A percentile compares a stretch with the other conserved stretches of the same genome.
Evolutionary conservation across 2,329 filamentous ascomycete species (phyloP).

Genomic region (Alternaria brassicae): DNA sequence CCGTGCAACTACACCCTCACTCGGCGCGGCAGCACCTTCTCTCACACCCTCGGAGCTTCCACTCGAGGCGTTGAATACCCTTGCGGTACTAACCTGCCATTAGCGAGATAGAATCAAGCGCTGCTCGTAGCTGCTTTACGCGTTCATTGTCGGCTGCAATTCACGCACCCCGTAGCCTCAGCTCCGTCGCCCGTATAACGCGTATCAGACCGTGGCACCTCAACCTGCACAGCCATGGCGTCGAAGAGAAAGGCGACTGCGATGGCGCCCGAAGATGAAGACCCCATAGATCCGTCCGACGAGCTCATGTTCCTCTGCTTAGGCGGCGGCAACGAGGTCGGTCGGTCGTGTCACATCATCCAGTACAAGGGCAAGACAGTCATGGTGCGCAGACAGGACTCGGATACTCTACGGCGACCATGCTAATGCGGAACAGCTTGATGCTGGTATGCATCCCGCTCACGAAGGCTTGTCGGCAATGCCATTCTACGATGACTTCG

Average conservation of each 20-base stretch:
- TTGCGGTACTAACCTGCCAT: constrained; percentile 6
- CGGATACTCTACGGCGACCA: not conserved
- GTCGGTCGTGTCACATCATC: constrained; percentile 94
- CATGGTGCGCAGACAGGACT: constrained; percentile 70
- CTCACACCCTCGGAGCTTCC: not conserved
- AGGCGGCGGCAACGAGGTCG: constrained; percentile 96
- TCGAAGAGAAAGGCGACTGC: constrained; percentile 87
- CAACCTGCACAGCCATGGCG: constrained; percentile 69
- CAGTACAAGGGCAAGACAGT: constrained; percentile 99
- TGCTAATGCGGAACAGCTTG: constrained; percentile 68
- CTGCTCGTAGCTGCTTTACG: constrained; percentile 3
- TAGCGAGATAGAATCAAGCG: constrained; percentile 10
- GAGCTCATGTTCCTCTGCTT: constrained; percentile 94
- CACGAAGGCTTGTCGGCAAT: constrained; percentile 93
- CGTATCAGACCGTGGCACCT: not conserved
- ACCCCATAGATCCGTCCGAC: constrained; percentile 90
- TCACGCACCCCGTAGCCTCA: constrained; percentile 5
- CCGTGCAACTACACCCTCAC: not conserved
- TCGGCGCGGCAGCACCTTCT: not conserved
- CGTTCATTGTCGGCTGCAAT: not conserved
- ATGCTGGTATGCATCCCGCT: constrained; percentile 95
- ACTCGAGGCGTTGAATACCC: not conserved
- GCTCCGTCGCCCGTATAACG: not conserved
- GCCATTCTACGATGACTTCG: constrained; percentile 98
- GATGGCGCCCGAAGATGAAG: constrained; percentile 78